Evolutionary conservation across 2,329 filamentous ascomycete species (phyloP).

Genomic region (Paraconiothyrium sp.): DNA sequence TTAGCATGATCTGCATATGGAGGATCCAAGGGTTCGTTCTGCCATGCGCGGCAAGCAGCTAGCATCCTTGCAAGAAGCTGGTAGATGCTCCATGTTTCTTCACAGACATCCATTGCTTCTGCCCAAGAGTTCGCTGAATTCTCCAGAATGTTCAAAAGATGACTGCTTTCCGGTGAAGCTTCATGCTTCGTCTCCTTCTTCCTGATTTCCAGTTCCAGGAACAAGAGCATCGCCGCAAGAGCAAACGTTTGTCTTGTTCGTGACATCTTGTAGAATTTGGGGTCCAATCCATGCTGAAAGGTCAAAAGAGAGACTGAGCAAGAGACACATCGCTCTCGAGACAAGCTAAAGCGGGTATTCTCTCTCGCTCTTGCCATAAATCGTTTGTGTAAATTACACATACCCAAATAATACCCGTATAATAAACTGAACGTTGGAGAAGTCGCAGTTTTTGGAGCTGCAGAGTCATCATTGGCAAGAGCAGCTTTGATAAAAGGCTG

Average conservation of each 20-base stretch:
- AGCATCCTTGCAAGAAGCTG: not conserved
- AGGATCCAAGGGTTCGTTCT: not conserved
- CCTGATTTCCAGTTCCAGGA: not conserved
- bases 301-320: not conserved
- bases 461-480: not conserved
- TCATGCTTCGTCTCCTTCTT: not conserved
- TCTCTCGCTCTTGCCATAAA: slow-evolving; percentile 5
- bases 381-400: slow-evolving; percentile 2
- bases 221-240: slow-evolving; percentile 4
- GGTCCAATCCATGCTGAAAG: not conserved
- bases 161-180: not conserved
- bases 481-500: slow-evolving; percentile 1
- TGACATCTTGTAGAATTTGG: not conserved
- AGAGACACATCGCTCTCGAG: slow-evolving; percentile 2
- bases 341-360: slow-evolving; percentile 4
- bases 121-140: not conserved
- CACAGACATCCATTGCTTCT: not conserved
- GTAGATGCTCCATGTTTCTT: slow-evolving; percentile 7
- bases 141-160: not conserved
- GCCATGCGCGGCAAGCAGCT: not conserved
- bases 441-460: not conserved
- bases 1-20: not conserved
- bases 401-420: not conserved
- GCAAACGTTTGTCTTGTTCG: slow-evolving; percentile 5
- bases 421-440: not conserved